These are phyloP conservation scores for Solanum chiquidenum DNA, from an alignment of 257 asterid genomes.

Conservation along the genomic window DNA sequence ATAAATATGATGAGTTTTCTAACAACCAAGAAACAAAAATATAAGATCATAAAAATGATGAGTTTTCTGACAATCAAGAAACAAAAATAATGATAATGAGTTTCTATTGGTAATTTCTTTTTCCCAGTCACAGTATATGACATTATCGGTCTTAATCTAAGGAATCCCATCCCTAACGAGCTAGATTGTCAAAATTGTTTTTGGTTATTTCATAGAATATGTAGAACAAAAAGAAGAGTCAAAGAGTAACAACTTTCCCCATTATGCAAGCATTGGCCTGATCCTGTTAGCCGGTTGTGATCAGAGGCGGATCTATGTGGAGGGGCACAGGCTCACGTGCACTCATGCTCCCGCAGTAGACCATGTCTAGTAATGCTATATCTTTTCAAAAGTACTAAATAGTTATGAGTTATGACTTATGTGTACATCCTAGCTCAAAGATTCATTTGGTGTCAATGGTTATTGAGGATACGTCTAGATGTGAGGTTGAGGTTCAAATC, in stretches of 20 bases:
- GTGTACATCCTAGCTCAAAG: not conserved
- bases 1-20: not conserved
- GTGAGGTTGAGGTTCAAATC: not conserved
- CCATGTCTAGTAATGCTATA: too few relatives aligned
- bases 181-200: not conserved
- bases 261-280: not conserved
- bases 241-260: not conserved
- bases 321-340: not conserved
- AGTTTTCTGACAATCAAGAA: not conserved
- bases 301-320: not conserved
- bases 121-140: not conserved
- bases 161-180: not conserved
- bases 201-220: not conserved
- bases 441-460: not conserved
- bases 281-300: not conserved
- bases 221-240: not conserved
- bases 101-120: not conserved
- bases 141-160: not conserved
- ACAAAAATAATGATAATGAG: not conserved
- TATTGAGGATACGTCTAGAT: not conserved
- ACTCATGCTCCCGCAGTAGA: too few relatives aligned
- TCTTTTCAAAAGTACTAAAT: not conserved
- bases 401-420: not conserved
- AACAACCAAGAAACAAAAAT: not conserved
- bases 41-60: not conserved